Percentiles rank a stretch among this genome's conserved stretches.
Conservation (phyloP, 257 asterid species). For the Solanum medicagineum region DNA sequence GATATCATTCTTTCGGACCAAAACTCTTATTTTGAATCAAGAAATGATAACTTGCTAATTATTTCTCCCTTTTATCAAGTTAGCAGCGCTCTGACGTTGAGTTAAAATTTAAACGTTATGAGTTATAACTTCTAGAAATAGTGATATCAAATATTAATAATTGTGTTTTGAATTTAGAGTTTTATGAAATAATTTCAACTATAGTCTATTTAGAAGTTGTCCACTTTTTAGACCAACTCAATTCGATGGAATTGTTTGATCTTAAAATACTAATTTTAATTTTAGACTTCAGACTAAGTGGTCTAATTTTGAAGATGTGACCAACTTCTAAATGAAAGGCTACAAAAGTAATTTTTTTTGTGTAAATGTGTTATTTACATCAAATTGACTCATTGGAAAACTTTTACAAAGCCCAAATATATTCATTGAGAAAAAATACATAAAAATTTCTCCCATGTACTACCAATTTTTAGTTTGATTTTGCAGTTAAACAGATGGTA, state of each 20-base stretch:
- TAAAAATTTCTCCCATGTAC: background rate
- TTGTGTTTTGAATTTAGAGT: background rate
- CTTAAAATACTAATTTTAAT: background rate
- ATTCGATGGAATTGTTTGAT: no score
- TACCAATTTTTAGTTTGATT: background rate
- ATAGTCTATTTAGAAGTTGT: background rate
- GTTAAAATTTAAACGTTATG: no score
- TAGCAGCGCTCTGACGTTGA: no score
- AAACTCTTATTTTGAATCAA: background rate
- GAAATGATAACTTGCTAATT: background rate
- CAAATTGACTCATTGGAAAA: background rate
- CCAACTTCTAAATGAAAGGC: background rate
- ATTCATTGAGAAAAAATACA: background rate
- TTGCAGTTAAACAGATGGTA: background rate
- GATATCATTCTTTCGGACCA: no score
- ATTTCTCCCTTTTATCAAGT: background rate
- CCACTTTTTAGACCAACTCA: background rate
- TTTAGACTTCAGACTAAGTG: background rate
- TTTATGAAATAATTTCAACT: background rate
- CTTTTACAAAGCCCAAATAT: background rate
- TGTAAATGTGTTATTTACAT: background rate
- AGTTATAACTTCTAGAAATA: no score
- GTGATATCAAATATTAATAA: no score
- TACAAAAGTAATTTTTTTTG: background rate
- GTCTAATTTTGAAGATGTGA: background rate